A percentile compares a stretch with the other conserved stretches of the same genome.
phyloP scores from a whole-genome alignment of 805 yeast species.

The Yamadazyma kitorensis region DNA sequence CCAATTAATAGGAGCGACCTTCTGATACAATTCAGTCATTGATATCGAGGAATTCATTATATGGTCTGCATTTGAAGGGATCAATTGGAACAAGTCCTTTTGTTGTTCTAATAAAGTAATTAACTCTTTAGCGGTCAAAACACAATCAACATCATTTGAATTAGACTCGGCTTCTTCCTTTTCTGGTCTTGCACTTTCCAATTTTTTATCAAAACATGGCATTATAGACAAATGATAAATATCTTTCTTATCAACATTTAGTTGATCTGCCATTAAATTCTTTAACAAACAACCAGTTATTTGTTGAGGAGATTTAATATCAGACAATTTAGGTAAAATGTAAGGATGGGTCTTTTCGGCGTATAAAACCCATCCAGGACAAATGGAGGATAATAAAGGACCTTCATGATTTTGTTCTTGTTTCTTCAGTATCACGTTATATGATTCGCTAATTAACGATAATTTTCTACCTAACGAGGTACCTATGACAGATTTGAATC shows the following conservation, averaged over 20 bases:
- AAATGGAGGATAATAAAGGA: constrained; percentile 68
- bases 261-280: constrained; percentile 36
- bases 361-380: constrained; percentile 97
- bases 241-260: constrained; percentile 27
- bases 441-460: constrained; percentile 46
- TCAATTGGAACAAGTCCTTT: constrained; percentile 31
- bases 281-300: constrained; percentile 82
- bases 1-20: constrained; percentile 59
- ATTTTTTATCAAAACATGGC: constrained; percentile 97
- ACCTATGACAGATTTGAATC: constrained; percentile 76
- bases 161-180: constrained; percentile 24
- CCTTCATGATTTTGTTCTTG: constrained; percentile 21
- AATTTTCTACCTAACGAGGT: constrained; percentile 77
- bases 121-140: constrained; percentile 85
- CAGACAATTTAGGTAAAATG: constrained; percentile 65
- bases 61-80: constrained; percentile 17
- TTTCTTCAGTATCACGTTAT: constrained; percentile 45
- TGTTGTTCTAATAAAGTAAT: constrained; percentile 66
- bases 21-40: constrained; percentile 21
- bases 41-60: constrained; percentile 9
- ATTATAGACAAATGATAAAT: constrained; percentile 82
- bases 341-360: constrained; percentile 95
- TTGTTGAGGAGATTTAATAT: constrained; percentile 88
- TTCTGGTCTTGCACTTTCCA: constrained; percentile 89
- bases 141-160: constrained; percentile 80